These are phyloP conservation scores for Coix lacrymajobi DNA, from an alignment of 176 grass and related monocot genomes.

Conservation along the genomic window DNA sequence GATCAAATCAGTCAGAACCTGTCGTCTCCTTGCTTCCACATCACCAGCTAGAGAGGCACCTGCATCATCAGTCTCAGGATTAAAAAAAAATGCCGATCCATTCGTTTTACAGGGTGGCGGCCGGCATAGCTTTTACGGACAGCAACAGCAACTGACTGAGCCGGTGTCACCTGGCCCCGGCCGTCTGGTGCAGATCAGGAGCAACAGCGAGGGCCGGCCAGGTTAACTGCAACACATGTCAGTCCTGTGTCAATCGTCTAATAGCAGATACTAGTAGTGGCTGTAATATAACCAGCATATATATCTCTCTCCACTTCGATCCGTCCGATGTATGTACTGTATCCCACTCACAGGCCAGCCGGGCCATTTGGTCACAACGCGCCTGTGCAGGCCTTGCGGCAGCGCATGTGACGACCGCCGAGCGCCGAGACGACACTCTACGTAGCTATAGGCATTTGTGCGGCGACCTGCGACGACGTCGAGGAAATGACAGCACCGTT, in stretches of 20 bases:
- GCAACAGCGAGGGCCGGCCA: neutral
- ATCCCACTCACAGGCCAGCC: conserved; percentile 4
- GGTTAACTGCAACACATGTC: neutral
- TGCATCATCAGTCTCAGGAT: neutral
- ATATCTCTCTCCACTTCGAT: neutral
- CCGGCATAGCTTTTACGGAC: neutral
- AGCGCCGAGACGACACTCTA: neutral
- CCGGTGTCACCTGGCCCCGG: neutral
- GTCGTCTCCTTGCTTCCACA: neutral
- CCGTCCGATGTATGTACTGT: neutral
- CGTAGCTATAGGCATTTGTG: too few species aligned
- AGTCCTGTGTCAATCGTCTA: neutral
- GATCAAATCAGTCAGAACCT: conserved; percentile 1
- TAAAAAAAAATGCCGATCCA: neutral
- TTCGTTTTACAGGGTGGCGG: neutral
- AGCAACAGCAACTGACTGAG: neutral
- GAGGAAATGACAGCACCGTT: conserved; percentile 27
- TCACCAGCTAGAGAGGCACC: neutral
- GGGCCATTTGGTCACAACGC: neutral
- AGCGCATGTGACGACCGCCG: conserved; percentile 24
- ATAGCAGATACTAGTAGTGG: neutral
- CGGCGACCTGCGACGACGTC: neutral
- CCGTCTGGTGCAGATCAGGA: neutral
- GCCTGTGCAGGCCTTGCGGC: neutral
- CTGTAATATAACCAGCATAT: neutral